Conservation (phyloP, 179 eudicot species). For the Pouteria campechiana region DNA sequence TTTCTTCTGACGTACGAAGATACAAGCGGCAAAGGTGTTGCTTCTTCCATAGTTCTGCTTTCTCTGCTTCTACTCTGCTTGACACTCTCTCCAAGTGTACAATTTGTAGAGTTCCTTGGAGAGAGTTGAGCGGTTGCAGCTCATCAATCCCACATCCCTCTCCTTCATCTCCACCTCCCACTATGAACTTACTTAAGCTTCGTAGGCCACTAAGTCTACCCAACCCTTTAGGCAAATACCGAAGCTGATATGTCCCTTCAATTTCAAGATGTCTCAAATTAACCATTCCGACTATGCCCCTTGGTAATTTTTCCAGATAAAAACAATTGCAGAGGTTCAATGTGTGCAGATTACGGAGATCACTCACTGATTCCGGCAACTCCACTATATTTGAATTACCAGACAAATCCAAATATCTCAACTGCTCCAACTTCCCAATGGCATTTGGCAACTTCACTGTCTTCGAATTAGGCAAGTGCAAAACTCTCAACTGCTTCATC, state of each 20-base stretch:
- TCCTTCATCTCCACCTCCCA: too few species aligned
- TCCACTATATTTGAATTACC: slow-evolving; percentile 9
- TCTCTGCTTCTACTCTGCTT: slow-evolving; percentile 7
- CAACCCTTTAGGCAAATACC: slow-evolving; percentile 17
- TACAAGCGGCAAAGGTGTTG: slow-evolving; percentile 1
- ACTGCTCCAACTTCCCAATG: slow-evolving; percentile 2
- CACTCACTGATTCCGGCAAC: slow-evolving; percentile 18
- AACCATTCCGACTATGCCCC: slow-evolving; percentile 10
- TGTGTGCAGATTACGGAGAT: slow-evolving; percentile 14
- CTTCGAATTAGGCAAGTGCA: slow-evolving; percentile 16
- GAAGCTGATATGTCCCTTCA: slow-evolving; percentile 1
- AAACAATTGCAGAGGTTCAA: slow-evolving; percentile 16
- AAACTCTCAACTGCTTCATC: slow-evolving; percentile 8
- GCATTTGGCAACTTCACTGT: slow-evolving; percentile 9
- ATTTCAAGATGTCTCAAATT: slow-evolving; percentile 21
- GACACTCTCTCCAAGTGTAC: slow-evolving; percentile 6
- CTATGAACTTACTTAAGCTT: slow-evolving; percentile 12
- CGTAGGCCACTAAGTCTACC: slow-evolving; percentile 6
- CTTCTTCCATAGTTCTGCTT: slow-evolving; percentile 13
- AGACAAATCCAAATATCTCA: slow-evolving; percentile 16
- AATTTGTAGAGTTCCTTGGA: slow-evolving; percentile 12
- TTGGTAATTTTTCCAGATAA: slow-evolving; percentile 13
- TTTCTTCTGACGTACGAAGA: slow-evolving; percentile 3
- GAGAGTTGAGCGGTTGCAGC: slow-evolving; percentile 7
- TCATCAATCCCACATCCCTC: slow-evolving; percentile 8